Evolutionary conservation across 352 stramenopile species (phyloP), one percentile per base, ranked within the genome.

Genomic region (Paralagenidium karlingii): DNA sequence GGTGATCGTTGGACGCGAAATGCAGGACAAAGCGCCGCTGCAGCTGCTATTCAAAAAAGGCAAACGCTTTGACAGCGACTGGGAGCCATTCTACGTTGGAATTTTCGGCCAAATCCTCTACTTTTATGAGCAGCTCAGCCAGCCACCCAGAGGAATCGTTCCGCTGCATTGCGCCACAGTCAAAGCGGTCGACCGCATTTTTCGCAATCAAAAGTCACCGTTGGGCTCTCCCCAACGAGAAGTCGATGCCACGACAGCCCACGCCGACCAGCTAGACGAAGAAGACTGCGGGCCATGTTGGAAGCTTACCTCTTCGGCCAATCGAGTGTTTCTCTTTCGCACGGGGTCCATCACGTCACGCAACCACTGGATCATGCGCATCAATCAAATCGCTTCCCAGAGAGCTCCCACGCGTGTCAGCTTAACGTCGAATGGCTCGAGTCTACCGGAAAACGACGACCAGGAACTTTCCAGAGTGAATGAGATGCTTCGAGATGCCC

Each of bases 251-350:
- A 20, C 21, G 53, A 58, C 20, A 55, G 58, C 32, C 44, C 51
- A 50, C 15, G 28, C 33, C 21, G 28, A 39, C 9, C 52, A 68
- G 28, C 38, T 31, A 25, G 11, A 31, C 0, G 58, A 53, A 1
- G 70, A 82, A 11, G 65, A 78, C 15, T 84, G 70, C 18, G 71
- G 71, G 1, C 68, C 68, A 24, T 85, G 71, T 57, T 85, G 68
- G 66, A 82, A 85, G 41, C 13, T 85, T 30, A 82, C 63, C 47
- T 78, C 65, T 8, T 61, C 40, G 22, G 56, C 52, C 9, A 65
- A 63, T 0, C 65, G 71, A 9, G 61, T 79, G 33, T 37, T 85
- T 29, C 55, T 85, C 28, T 85, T 85, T 43, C 68, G 71, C 8
- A 58, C 68, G n/a, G 53, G 57, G 10, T 71, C 63, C 15, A 47